Evolutionary conservation across 306 rosid genomes (phyloP), one percentile per base, ranked within the genome.

Genomic region (Trichosanthes truncata): DNA sequence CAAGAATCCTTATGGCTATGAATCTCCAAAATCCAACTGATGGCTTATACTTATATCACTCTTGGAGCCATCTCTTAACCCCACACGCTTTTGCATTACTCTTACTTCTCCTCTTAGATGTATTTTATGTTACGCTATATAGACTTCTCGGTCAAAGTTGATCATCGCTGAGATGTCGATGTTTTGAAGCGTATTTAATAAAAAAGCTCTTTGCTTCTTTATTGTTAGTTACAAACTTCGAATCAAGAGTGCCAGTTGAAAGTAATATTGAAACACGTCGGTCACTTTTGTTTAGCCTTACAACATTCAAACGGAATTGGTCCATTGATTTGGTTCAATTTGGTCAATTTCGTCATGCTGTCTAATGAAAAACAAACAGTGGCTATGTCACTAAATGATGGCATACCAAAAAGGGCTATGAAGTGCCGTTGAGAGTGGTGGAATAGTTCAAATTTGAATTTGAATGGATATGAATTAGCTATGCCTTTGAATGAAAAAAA

Each of bases 1-100:
- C 93, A 89, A 90, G 85, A 95, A 95, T 72, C 99, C 97, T 15
- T 93, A 86, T 21, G 99, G 99, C 82, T 93, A 96, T 85, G 96
- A 25, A 84, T 55, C 92, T 29, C 76, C 85, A 29, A 89, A 82
- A 46, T 76, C 87, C 45, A 67, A 81, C n/a, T 81, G 77, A 36
- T 81, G 65, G 41, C 66, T 77, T 33, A 12, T 21, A 5, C 40
- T 7, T 31, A 21, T 23, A 59, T 21, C 59, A 49, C 7, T 14
- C 76, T 80, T 76, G 76, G 51, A 84, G 73, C 41, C 59, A 38
- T 80, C 61, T 63, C 66, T 76, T 31, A 62, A 9, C 74, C 61
- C 36, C 9, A 17, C 26, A 49, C 46, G 59, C 69, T 77, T 36
- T 55, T 56, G 68, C 79, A n/a, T 56, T 60, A 55, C 53, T 45